Conservation (phyloP, 2,329 filamentous ascomycete genomes). For the Tolypocladium endophyticum region DNA sequence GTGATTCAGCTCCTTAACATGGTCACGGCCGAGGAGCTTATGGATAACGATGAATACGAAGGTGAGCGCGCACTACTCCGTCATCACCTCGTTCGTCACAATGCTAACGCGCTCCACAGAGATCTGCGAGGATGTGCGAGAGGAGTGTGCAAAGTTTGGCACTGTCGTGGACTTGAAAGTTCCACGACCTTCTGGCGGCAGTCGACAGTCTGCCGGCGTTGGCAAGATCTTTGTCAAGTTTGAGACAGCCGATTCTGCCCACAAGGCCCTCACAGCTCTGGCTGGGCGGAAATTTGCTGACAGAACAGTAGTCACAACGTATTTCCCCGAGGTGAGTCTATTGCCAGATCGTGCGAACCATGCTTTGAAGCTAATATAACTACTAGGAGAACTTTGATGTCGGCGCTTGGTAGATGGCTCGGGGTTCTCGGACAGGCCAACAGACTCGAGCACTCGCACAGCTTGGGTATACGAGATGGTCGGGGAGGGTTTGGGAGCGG, state of each 20-base stretch:
- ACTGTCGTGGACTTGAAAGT: conserved; percentile 82
- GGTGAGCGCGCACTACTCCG: conserved; percentile 40
- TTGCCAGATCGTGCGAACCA: neutral
- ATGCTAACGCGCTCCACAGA: conserved; percentile 42
- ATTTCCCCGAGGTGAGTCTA: conserved; percentile 73
- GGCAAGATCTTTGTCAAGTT: conserved; percentile 99
- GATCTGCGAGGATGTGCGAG: conserved; percentile 88
- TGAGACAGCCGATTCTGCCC: conserved; percentile 64
- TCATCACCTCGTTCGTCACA: neutral
- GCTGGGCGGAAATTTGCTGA: conserved; percentile 94
- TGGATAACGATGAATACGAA: conserved; percentile 92
- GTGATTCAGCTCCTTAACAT: conserved; percentile 95
- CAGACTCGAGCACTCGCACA: neutral
- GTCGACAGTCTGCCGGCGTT: conserved; percentile 75
- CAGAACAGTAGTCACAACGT: conserved; percentile 90
- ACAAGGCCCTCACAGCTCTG: conserved; percentile 77
- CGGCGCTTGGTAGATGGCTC: conserved; percentile 59
- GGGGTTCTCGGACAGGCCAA: neutral
- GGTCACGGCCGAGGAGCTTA: conserved; percentile 90
- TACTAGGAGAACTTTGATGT: conserved; percentile 86
- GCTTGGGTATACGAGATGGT: conserved; percentile 4
- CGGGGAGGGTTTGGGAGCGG: neutral
- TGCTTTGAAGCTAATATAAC: conserved; percentile 18
- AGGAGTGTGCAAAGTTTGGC: conserved; percentile 90
- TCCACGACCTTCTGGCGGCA: conserved; percentile 73